phyloP scores from a whole-genome alignment of 2,329 filamentous ascomycete species.

The Alternaria conjuncta region DNA sequence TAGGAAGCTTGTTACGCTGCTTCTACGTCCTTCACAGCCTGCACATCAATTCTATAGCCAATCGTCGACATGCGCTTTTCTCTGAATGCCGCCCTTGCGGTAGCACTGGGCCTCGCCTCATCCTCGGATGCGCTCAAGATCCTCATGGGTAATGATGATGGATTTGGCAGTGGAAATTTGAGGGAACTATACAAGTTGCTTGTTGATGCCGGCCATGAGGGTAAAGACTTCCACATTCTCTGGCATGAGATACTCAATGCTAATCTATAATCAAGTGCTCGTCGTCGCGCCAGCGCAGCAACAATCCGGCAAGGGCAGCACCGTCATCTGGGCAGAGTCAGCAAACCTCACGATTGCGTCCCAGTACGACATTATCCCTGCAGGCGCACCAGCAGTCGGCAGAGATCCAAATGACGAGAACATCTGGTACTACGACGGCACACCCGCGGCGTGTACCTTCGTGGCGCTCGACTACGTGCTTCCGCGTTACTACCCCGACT shows the following conservation, averaged over 20 bases:
- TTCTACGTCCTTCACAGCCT: not conserved
- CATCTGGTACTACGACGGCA: constrained; percentile 69
- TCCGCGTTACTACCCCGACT: constrained; percentile 48
- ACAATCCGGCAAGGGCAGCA: constrained; percentile 56
- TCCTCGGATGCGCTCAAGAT: constrained; percentile 39
- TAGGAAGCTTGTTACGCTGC: not conserved
- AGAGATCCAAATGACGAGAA: constrained; percentile 59
- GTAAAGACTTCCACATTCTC: not conserved
- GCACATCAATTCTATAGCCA: not conserved
- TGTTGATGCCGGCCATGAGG: constrained; percentile 36
- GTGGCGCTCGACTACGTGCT: constrained; percentile 64
- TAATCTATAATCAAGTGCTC: constrained; percentile 36
- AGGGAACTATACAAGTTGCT: constrained; percentile 43
- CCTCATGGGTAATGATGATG: constrained; percentile 50
- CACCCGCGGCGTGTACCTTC: constrained; percentile 62
- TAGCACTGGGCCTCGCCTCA: constrained; percentile 24
- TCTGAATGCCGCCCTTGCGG: constrained; percentile 19
- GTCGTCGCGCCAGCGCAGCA: constrained; percentile 53
- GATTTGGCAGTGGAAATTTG: constrained; percentile 47
- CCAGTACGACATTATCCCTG: constrained; percentile 56
- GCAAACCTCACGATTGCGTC: constrained; percentile 52
- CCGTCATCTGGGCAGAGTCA: constrained; percentile 52
- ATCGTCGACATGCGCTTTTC: constrained; percentile 21
- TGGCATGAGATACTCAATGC: not conserved
- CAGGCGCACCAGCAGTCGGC: constrained; percentile 58